Evolutionary conservation across 352 stramenopile species (phyloP), one percentile per base, ranked within the genome.

Genomic region (Aphanomyces cochlioides): DNA sequence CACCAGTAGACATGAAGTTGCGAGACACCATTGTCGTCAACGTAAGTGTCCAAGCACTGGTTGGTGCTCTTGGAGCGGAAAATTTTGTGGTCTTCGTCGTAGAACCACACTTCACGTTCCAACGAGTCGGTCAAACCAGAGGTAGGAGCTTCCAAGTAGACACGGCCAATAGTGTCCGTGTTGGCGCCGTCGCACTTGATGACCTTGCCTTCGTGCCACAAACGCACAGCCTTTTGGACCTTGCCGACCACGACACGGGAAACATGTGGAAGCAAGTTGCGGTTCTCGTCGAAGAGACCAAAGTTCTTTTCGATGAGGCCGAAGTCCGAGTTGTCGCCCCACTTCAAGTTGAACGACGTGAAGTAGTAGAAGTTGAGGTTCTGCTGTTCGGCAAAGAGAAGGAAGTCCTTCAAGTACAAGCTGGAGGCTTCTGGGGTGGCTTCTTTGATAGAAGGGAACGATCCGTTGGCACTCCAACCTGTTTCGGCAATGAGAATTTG

Each of bases 281-380:
- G 66, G 39, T 86, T 72, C 61, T 86, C 75, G 8, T 84, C 56
- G 71, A 87, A 88, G 0, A 93, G 45, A 10, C 85, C 84, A 38
- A 90, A 93, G 73, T 89, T 71, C 28, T 73, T 76, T 45, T 93
- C 85, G 19, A 93, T 79, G 38, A 78, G 74, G 17, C 81, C 73
- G 37, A 74, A 80, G 34, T 74, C 75, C 48, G 86, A 48, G 47
- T 56, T 50, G 19, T 61, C 64, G 3, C 54, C 54, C 54, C 54
- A 92, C 47, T 79, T 67, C 7, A 79, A 82, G 73, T 92, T 84
- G 43, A 90, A 89, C 7, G 83, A 81, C 43, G 79, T 71, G 61
- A 89, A 93, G 80, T 82, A 93, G 77, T 88, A 93, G 79, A 90
- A 92, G 28, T 81, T 72, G 21, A 90, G 69, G 56, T 80, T 72